Evolutionary conservation across 352 stramenopile genomes (phyloP).

Genomic region (Pythium utonaiense): DNA sequence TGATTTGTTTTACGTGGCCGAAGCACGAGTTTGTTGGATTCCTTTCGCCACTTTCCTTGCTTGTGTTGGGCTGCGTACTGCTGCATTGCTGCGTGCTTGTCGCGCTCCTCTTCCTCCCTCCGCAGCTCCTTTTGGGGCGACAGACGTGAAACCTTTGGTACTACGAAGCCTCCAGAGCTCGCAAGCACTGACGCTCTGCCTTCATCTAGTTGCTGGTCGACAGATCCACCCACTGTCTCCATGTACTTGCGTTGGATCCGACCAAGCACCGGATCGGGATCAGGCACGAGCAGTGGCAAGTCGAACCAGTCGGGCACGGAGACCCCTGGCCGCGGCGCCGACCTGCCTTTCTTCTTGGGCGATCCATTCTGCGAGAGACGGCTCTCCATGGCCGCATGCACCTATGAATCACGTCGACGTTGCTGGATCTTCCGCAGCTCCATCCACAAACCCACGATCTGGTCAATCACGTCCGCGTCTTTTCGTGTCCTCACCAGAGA

Average conservation of each 20-base stretch:
- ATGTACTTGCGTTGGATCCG: constrained; percentile 39
- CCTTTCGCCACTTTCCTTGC: constrained; percentile 6
- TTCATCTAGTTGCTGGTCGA: background rate
- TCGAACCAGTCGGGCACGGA: constrained; percentile 58
- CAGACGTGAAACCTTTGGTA: constrained; percentile 52
- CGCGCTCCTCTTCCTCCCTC: constrained; percentile 3
- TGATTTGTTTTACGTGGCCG: constrained; percentile 29
- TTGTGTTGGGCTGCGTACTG: constrained; percentile 2
- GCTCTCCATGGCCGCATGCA: background rate
- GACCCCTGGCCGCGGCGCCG: constrained; percentile 1
- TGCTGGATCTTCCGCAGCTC: background rate
- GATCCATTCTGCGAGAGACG: background rate
- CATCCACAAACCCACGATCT: background rate
- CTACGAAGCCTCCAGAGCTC: constrained; percentile 2
- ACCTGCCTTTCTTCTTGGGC: background rate
- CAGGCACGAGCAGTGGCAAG: constrained; percentile 51
- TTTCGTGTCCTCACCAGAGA: background rate
- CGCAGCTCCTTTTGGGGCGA: constrained; percentile 20
- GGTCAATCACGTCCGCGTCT: background rate
- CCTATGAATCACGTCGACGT: background rate
- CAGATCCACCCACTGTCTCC: background rate
- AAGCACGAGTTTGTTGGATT: constrained; percentile 17
- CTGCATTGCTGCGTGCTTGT: constrained; percentile 9
- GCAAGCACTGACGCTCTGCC: background rate
- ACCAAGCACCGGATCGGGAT: constrained; percentile 32